phyloP scores from a whole-genome alignment of 176 grass and related monocot genomes.

The Panicum miliaceum region DNA sequence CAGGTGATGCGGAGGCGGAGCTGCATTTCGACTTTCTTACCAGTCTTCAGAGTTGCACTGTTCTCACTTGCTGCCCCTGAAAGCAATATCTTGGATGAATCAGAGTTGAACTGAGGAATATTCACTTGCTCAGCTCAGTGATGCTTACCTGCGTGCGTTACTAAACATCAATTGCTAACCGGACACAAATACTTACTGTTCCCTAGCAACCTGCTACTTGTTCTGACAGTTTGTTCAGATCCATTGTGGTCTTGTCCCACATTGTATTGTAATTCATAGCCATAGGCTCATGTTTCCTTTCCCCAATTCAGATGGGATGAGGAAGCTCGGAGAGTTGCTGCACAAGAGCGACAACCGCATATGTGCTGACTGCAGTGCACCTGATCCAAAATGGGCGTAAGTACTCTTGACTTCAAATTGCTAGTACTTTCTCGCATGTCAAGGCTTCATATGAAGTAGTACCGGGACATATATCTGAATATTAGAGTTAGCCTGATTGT shows the following conservation, averaged over 20 bases:
- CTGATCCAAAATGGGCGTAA: constrained; percentile 95
- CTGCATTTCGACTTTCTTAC: constrained; percentile 26
- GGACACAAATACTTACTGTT: background rate
- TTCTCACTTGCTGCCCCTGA: background rate
- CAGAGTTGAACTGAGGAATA: background rate
- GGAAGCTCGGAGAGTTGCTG: constrained; percentile 62
- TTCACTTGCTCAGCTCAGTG: background rate
- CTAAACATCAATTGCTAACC: background rate
- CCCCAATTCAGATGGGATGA: constrained; percentile 54
- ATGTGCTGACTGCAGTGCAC: constrained; percentile 71
- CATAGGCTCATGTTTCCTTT: background rate
- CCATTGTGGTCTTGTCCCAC: background rate
- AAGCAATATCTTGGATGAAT: background rate
- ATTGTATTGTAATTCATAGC: background rate
- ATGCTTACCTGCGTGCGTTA: background rate
- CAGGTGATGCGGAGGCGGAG: constrained; percentile 26
- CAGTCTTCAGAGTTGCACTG: background rate
- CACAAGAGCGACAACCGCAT: constrained; percentile 70
- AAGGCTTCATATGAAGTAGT: background rate
- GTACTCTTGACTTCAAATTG: constrained; percentile 37
- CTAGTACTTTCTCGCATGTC: background rate
- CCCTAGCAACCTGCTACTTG: background rate
- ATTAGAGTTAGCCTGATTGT: background rate
- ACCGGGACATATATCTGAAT: background rate
- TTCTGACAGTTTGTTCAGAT: background rate